These are phyloP conservation scores for Lactifluus subvellereus DNA, from an alignment of 768 basidiomycete genomes.

Conservation along the genomic window DNA sequence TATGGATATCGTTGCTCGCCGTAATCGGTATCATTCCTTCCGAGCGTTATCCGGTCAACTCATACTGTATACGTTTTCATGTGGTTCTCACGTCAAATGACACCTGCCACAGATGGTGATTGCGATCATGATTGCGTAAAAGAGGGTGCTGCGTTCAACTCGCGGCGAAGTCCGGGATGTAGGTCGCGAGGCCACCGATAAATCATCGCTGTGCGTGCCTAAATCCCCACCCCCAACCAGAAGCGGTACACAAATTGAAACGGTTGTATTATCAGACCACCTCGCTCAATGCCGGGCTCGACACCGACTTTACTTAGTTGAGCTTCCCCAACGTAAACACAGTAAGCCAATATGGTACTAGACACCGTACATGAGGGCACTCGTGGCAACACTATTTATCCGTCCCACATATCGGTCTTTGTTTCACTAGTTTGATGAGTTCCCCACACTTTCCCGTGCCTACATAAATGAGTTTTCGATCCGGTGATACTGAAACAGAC, in stretches of 20 bases:
- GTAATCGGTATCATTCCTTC: not conserved
- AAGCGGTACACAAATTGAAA: not conserved
- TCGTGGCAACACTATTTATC: constrained; percentile 1
- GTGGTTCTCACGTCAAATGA: not conserved
- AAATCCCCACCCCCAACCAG: not conserved
- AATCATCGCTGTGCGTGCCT: not conserved
- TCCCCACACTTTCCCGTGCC: not conserved
- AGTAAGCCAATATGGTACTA: not conserved
- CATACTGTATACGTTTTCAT: not conserved
- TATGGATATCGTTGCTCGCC: not conserved
- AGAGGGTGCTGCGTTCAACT: not conserved
- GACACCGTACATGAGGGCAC: not conserved
- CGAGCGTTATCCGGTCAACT: not conserved
- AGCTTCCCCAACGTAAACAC: not conserved
- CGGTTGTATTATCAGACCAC: not conserved
- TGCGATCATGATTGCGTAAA: not conserved
- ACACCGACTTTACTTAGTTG: not conserved
- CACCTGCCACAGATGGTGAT: not conserved
- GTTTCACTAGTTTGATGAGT: not conserved
- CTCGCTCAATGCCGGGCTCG: not conserved
- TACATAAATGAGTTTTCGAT: not conserved
- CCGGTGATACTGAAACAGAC: not conserved
- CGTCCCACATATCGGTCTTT: not conserved
- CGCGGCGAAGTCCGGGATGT: not conserved
- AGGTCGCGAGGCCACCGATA: not conserved